phyloP scores from a whole-genome alignment of 2,329 filamentous ascomycete species.

The Saccharata proteae region DNA sequence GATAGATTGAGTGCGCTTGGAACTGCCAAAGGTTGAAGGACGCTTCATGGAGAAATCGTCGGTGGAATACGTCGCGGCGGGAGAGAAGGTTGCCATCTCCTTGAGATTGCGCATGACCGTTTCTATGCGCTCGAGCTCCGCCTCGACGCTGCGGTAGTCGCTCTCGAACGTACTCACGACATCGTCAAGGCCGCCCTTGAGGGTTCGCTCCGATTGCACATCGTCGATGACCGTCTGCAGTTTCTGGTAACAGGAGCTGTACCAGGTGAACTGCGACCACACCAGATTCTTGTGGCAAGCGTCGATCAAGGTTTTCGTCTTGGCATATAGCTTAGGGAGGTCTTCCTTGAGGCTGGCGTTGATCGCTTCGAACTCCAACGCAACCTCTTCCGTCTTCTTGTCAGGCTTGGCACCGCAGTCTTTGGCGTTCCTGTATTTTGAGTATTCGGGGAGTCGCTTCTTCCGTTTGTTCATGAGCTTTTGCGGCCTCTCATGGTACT shows the following conservation, averaged over 20 bases:
- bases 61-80: slow-evolving; percentile 31
- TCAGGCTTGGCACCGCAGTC: slow-evolving; percentile 77
- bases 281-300: slow-evolving; percentile 75
- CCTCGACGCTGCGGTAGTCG: slow-evolving; percentile 67
- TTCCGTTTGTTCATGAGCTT: slow-evolving; percentile 88
- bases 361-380: slow-evolving; percentile 79
- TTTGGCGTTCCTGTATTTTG: slow-evolving; percentile 64
- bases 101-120: slow-evolving; percentile 69
- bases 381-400: slow-evolving; percentile 69
- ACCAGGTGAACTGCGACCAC: slow-evolving; percentile 75
- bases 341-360: slow-evolving; percentile 92
- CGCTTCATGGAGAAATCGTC: slow-evolving; percentile 28
- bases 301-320: slow-evolving; percentile 76
- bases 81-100: slow-evolving; percentile 51
- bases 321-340: slow-evolving; percentile 66
- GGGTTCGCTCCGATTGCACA: not conserved
- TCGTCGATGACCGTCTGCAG: slow-evolving; percentile 48
- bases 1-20: slow-evolving; percentile 31
- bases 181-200: slow-evolving; percentile 40
- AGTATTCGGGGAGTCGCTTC: slow-evolving; percentile 84
- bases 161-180: slow-evolving; percentile 67
- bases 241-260: slow-evolving; percentile 70
- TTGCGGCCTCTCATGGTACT: slow-evolving; percentile 70
- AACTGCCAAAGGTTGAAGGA: slow-evolving; percentile 24
- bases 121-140: slow-evolving; percentile 51